Evolutionary conservation across 1,139 yeast genomes (phyloP).

Genomic region (Saccharomycopsis crataegensis): DNA sequence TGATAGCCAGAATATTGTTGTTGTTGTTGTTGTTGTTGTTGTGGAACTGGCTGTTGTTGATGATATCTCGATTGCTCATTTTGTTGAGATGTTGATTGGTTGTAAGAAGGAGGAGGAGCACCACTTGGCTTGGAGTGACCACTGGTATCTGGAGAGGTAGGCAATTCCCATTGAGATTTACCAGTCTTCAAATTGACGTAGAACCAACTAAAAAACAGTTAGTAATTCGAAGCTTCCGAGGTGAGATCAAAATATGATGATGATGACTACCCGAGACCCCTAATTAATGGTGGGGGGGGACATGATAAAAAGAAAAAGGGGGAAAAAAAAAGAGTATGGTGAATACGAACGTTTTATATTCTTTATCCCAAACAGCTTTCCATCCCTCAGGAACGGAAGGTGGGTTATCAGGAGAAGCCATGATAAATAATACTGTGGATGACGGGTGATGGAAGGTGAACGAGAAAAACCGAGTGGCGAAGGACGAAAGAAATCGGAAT

Average conservation of each 20-base stretch:
- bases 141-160: constrained; percentile 28
- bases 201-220: constrained; percentile 32
- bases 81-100: constrained; percentile 12
- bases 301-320: background rate
- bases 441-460: background rate
- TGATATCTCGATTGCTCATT: constrained; percentile 22
- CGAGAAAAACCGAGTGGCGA: background rate
- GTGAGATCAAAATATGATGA: background rate
- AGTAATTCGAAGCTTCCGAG: background rate
- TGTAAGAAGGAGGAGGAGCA: constrained; percentile 12
- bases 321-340: background rate
- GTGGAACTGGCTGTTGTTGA: constrained; percentile 20
- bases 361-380: constrained; percentile 79
- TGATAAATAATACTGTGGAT: too few relatives aligned
- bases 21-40: constrained; percentile 20
- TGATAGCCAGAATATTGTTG: constrained; percentile 19
- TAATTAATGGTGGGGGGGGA: background rate
- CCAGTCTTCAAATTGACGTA: constrained; percentile 70
- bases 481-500: background rate
- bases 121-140: constrained; percentile 20
- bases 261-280: background rate
- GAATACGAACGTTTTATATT: constrained; percentile 46
- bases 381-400: constrained; percentile 74
- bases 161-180: constrained; percentile 87
- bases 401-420: constrained; percentile 21